phyloP scores from a whole-genome alignment of 305 asterid genomes.

The Rubia tinctorum region DNA sequence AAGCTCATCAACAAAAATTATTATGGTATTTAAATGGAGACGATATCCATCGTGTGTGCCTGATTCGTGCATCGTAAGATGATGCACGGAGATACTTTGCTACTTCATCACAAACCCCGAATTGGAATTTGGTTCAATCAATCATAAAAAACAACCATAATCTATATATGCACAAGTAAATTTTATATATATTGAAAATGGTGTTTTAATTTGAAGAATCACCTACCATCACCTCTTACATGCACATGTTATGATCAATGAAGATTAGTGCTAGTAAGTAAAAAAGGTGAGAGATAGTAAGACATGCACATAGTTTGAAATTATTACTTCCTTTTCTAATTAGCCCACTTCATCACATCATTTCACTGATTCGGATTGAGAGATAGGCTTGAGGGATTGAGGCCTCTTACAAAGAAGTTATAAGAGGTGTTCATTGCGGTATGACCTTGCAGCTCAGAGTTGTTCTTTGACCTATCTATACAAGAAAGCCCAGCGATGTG shows the following conservation, averaged over 20 bases:
- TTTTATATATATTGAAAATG: too few relatives aligned
- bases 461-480: slow-evolving; percentile 33
- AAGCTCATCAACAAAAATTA: too few relatives aligned
- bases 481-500: slow-evolving; percentile 56
- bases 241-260: neutral
- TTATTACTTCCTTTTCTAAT: slow-evolving; percentile 23
- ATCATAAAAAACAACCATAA: too few relatives aligned
- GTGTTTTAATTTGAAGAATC: too few relatives aligned
- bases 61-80: too few relatives aligned
- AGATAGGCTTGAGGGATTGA: slow-evolving; percentile 50
- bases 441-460: slow-evolving; percentile 12
- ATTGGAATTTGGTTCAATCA: too few relatives aligned
- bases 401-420: slow-evolving; percentile 87
- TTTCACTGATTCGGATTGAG: slow-evolving; percentile 45
- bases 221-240: neutral
- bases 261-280: neutral
- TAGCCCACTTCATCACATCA: slow-evolving; percentile 36
- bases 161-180: too few relatives aligned
- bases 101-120: too few relatives aligned
- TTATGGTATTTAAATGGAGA: too few relatives aligned
- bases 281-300: neutral
- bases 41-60: too few relatives aligned
- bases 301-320: neutral
- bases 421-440: slow-evolving; percentile 47
- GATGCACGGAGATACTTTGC: too few relatives aligned